Conservation (phyloP, 306 rosid genomes). For the Rosa lucieae region DNA sequence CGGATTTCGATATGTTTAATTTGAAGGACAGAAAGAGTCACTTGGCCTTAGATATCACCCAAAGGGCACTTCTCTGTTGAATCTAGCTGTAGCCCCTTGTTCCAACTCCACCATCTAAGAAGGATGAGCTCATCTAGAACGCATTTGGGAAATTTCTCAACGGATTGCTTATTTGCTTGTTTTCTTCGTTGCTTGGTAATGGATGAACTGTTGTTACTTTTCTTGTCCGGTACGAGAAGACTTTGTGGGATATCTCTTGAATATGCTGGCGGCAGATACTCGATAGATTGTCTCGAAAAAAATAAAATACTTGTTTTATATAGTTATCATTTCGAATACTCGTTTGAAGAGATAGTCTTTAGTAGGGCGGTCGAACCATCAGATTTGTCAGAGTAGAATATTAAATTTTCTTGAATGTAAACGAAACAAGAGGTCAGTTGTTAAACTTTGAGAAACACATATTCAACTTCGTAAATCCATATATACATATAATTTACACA, state of each 20-base stretch:
- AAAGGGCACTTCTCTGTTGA: conserved; percentile 34
- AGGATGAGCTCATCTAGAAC: conserved; percentile 20
- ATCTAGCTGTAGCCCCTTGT: not conserved
- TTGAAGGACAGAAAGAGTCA: conserved; percentile 39
- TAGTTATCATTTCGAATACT: not conserved
- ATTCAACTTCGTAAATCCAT: too few relatives aligned
- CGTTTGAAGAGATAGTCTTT: not conserved
- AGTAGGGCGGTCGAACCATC: not conserved
- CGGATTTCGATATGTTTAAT: not conserved
- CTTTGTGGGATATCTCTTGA: not conserved
- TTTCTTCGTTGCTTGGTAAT: not conserved
- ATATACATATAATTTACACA: too few relatives aligned
- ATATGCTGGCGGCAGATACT: not conserved
- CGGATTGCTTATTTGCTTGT: not conserved
- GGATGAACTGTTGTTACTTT: not conserved
- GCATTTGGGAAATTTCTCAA: not conserved
- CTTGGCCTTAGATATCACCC: conserved; percentile 34
- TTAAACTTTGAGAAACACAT: too few relatives aligned
- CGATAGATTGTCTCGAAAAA: too few relatives aligned
- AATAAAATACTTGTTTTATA: too few relatives aligned
- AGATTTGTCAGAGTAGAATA: not conserved
- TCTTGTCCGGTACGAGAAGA: not conserved
- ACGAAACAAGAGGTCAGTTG: not conserved
- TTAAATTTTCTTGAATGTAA: too few relatives aligned
- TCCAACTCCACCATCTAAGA: conserved; percentile 25